These are phyloP conservation scores for Phytophthora parvispora DNA, from an alignment of 352 stramenopile species.

Conservation along the genomic window DNA sequence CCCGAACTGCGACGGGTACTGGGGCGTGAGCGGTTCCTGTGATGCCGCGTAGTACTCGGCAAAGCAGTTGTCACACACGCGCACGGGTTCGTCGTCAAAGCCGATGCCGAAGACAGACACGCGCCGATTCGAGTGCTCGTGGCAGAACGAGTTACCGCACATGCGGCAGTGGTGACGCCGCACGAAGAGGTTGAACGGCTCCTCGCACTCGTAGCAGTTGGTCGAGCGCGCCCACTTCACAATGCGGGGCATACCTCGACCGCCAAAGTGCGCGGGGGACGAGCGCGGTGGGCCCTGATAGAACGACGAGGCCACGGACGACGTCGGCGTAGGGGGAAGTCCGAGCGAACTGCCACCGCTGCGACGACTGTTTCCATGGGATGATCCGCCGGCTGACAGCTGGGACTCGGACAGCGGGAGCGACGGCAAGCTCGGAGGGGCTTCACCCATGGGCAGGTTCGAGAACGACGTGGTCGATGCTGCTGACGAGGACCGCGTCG, in stretches of 20 bases:
- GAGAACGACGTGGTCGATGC: constrained; percentile 67
- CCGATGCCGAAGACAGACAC: constrained; percentile 82
- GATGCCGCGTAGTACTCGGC: constrained; percentile 70
- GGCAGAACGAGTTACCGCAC: constrained; percentile 91
- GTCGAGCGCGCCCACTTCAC: constrained; percentile 87
- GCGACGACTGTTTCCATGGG: constrained; percentile 25
- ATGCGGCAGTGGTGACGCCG: constrained; percentile 90
- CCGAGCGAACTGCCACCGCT: constrained; percentile 40
- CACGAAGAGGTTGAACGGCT: constrained; percentile 87
- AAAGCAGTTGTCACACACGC: constrained; percentile 91
- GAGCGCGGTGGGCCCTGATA: constrained; percentile 38
- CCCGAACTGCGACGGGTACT: constrained; percentile 27
- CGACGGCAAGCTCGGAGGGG: constrained; percentile 44
- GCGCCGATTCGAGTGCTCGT: constrained; percentile 85
- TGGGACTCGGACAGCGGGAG: constrained; percentile 59
- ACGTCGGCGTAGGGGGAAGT: constrained; percentile 40
- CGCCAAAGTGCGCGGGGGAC: constrained; percentile 39
- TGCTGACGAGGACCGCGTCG: constrained; percentile 72
- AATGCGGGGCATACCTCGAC: constrained; percentile 58
- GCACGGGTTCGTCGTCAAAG: constrained; percentile 86
- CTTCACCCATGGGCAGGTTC: constrained; percentile 41
- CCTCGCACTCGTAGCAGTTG: constrained; percentile 88
- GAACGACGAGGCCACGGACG: constrained; percentile 40
- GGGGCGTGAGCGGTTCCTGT: constrained; percentile 33
- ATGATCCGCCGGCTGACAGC: constrained; percentile 42